Conservation (phyloP, 805 yeast species). For the Cyberlindnera veronae region DNA sequence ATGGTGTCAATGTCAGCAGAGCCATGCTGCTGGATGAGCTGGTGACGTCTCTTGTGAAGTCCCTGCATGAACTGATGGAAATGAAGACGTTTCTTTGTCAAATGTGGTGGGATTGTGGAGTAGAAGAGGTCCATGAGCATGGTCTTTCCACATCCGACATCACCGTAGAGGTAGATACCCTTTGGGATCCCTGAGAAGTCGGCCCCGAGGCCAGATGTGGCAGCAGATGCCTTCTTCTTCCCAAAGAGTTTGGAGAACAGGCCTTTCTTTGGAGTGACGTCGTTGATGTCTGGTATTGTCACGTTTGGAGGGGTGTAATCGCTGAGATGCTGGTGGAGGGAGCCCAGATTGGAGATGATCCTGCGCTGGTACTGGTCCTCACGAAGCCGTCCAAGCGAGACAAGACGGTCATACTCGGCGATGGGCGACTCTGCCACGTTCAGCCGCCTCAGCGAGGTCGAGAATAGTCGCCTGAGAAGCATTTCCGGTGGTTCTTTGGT, state of each 20-base stretch:
- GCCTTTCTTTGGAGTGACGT: conserved; percentile 49
- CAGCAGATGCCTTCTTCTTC: conserved; percentile 3
- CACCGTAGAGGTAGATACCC: conserved; percentile 93
- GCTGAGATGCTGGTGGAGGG: conserved; percentile 51
- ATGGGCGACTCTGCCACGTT: conserved; percentile 39
- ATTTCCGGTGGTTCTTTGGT: no score
- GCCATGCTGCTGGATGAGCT: conserved; percentile 62
- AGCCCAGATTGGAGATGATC: conserved; percentile 59
- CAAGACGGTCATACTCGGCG: conserved; percentile 47
- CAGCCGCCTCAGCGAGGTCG: conserved; percentile 6
- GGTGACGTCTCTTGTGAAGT: conserved; percentile 83
- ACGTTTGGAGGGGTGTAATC: conserved; percentile 62
- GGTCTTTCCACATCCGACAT: conserved; percentile 98
- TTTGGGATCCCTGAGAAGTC: conserved; percentile 49
- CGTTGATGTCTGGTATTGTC: conserved; percentile 46
- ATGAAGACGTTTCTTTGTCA: conserved; percentile 80
- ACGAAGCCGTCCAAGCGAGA: conserved; percentile 47
- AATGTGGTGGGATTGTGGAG: conserved; percentile 70
- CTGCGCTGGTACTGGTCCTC: conserved; percentile 82
- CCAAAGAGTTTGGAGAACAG: conserved; percentile 29
- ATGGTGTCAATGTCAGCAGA: conserved; percentile 71
- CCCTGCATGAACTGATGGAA: conserved; percentile 97
- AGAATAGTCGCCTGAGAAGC: conserved; percentile 8
- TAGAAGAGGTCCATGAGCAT: conserved; percentile 97
- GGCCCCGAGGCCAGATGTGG: no score